A percentile compares a stretch with the other conserved stretches of the same genome.
Evolutionary conservation across 305 asterid genomes (phyloP).

Genomic region (Petunia hybrid): DNA sequence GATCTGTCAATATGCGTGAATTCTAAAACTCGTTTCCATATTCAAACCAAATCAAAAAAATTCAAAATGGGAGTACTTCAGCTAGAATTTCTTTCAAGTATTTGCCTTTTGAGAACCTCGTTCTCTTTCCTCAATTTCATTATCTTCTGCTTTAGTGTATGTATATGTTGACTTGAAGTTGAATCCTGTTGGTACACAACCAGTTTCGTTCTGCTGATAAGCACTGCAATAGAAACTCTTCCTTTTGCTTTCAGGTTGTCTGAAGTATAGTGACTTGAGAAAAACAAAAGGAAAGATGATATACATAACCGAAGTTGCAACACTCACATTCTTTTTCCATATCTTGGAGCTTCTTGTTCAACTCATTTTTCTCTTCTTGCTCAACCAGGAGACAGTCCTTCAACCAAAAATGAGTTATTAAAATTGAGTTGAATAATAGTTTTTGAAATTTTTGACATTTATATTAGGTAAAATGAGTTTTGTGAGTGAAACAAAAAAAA

Average conservation of each 20-base stretch:
- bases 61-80: neutral
- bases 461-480: too few species aligned
- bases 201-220: slow-evolving; percentile 44
- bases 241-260: neutral
- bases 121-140: slow-evolving; percentile 55
- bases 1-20: neutral
- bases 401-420: too few species aligned
- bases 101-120: slow-evolving; percentile 47
- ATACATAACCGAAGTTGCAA: neutral
- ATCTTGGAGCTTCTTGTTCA: slow-evolving; percentile 46
- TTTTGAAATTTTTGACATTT: too few species aligned
- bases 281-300: neutral
- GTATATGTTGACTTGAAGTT: slow-evolving; percentile 47
- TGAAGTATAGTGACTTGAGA: neutral
- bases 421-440: too few species aligned
- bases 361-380: slow-evolving; percentile 49
- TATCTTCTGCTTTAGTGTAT: slow-evolving; percentile 51
- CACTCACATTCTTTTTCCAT: slow-evolving; percentile 53
- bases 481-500: too few species aligned
- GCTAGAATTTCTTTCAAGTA: slow-evolving; percentile 25
- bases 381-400: slow-evolving; percentile 51
- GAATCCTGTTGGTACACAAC: slow-evolving; percentile 44
- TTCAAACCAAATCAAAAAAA: neutral
- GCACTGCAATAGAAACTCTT: slow-evolving; percentile 38
- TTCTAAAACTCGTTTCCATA: neutral